Percentiles rank a stretch among this genome's conserved stretches.
phyloP scores from a whole-genome alignment of 768 basidiomycete species.

The Mycena chlorophos region DNA sequence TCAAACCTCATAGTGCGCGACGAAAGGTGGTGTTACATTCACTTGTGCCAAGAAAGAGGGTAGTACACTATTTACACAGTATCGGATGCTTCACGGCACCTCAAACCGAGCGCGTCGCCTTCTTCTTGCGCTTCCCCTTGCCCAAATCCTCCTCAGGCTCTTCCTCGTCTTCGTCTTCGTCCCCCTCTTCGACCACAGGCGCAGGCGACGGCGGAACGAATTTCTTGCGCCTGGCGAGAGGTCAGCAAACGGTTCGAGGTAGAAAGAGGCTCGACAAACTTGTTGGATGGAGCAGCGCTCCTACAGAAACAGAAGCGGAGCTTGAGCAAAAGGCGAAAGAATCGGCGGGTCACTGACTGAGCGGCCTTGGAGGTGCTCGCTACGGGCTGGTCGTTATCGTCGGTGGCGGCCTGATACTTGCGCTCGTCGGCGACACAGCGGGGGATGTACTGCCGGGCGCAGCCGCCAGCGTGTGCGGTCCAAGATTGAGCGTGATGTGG shows the following conservation, averaged over 20 bases:
- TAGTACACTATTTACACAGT: neutral
- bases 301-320: neutral
- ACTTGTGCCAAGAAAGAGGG: neutral
- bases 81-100: neutral
- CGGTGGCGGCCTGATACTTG: neutral
- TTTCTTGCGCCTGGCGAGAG: neutral
- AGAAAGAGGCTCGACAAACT: neutral
- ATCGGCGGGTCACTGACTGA: neutral
- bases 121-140: neutral
- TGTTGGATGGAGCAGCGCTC: neutral
- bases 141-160: neutral
- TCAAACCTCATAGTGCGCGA: neutral
- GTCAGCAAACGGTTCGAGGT: neutral
- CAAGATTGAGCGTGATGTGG: conserved; percentile 6
- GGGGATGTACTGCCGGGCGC: neutral
- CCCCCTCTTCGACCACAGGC: neutral
- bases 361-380: neutral
- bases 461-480: neutral
- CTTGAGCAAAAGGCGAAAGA: neutral
- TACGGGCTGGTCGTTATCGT: neutral
- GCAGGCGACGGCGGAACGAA: neutral
- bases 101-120: neutral
- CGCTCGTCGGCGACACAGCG: neutral
- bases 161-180: neutral
- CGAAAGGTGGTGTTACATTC: neutral